Conservation (phyloP, 768 basidiomycete species). For the Leucocoprinus birnbaumii region DNA sequence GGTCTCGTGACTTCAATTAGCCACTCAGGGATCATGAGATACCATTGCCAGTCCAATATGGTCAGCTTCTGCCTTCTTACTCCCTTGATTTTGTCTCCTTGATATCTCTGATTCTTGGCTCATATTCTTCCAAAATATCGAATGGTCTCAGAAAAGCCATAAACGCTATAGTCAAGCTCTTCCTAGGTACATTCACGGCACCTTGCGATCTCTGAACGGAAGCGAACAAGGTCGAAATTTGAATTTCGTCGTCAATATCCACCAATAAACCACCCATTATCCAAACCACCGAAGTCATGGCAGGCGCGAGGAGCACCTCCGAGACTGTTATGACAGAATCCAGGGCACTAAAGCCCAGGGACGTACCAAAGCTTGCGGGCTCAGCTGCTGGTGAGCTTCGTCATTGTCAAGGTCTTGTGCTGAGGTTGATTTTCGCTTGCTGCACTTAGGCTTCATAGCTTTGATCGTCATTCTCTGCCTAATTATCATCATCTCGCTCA, state of each 20-base stretch:
- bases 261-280: no score
- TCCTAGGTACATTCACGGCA: no score
- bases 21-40: background rate
- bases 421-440: background rate
- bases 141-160: no score
- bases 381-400: constrained; percentile 43
- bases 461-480: constrained; percentile 53
- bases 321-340: constrained; percentile 6
- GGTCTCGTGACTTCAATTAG: constrained; percentile 6
- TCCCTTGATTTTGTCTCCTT: background rate
- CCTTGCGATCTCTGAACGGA: no score
- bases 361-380: constrained; percentile 46
- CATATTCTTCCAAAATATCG: no score
- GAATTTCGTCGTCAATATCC: no score
- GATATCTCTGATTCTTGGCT: background rate
- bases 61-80: constrained; percentile 3
- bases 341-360: constrained; percentile 20
- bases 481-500: constrained; percentile 50
- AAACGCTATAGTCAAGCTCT: no score
- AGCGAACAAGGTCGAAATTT: no score
- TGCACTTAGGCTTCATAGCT: constrained; percentile 51
- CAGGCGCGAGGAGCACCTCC: background rate
- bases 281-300: background rate
- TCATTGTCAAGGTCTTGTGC: background rate
- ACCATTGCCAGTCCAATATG: background rate